Evolutionary conservation across 257 asterid species (phyloP).

Genomic region (Przewalskia tangutica): DNA sequence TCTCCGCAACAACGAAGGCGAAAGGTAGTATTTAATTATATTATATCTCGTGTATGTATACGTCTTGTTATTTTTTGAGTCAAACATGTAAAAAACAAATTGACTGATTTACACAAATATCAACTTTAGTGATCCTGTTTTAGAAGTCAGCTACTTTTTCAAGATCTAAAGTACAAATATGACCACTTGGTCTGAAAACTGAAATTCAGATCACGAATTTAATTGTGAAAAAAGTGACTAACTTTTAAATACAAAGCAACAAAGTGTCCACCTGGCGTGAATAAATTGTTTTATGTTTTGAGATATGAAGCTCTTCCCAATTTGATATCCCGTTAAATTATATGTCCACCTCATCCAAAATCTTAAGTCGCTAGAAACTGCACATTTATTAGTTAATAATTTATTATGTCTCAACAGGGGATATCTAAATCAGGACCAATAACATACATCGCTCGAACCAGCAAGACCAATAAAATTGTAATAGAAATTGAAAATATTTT

Average conservation of each 20-base stretch:
- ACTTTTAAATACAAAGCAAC: not conserved
- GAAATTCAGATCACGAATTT: not conserved
- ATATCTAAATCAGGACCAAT: not conserved
- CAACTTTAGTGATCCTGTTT: not conserved
- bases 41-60: not conserved
- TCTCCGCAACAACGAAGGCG: slow-evolving; percentile 19
- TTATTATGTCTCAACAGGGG: slow-evolving; percentile 13
- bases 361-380: fast-evolving
- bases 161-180: too few relatives aligned
- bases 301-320: not conserved
- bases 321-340: not conserved
- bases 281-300: not conserved
- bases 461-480: slow-evolving; percentile 24
- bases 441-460: slow-evolving; percentile 18
- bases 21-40: not conserved
- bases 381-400: not conserved
- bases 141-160: not conserved
- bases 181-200: not conserved
- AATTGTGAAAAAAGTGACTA: not conserved
- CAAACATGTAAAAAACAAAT: not conserved
- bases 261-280: not conserved
- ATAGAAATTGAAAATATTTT: slow-evolving; percentile 27
- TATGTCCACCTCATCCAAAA: not conserved
- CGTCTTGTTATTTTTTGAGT: not conserved
- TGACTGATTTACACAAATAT: not conserved